phyloP scores from a whole-genome alignment of 495 filamentous ascomycete genomes.

The Choiromyces venosus region DNA sequence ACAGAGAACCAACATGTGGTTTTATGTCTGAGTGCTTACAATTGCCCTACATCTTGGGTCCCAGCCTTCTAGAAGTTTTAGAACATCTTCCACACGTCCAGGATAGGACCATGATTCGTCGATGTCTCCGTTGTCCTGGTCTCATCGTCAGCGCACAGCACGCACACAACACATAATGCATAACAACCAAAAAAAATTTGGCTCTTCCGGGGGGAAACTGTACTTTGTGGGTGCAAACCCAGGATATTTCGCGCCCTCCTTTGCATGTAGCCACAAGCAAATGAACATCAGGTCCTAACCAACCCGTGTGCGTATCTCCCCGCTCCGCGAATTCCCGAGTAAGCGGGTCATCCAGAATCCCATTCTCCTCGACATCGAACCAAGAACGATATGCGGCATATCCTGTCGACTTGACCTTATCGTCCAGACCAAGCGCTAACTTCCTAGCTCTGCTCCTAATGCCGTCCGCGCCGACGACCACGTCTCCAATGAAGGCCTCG shows the following conservation, averaged over 20 bases:
- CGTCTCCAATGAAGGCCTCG: constrained; percentile 51
- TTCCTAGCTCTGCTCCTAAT: constrained; percentile 56
- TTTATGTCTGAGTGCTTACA: constrained; percentile 22
- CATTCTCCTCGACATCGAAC: constrained; percentile 57
- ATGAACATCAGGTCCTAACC: constrained; percentile 59
- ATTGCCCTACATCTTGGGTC: constrained; percentile 48
- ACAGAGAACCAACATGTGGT: constrained; percentile 29
- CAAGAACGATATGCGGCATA: constrained; percentile 58
- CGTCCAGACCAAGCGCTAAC: constrained; percentile 59
- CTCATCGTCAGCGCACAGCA: constrained; percentile 10
- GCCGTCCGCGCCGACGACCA: constrained; percentile 61
- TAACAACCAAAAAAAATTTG: neutral
- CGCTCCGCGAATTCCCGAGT: constrained; percentile 56
- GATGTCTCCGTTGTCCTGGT: constrained; percentile 51
- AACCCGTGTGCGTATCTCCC: constrained; percentile 60
- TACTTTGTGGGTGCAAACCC: constrained; percentile 63
- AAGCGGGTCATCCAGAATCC: constrained; percentile 54
- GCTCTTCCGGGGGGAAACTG: constrained; percentile 9
- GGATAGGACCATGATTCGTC: constrained; percentile 63
- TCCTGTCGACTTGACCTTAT: constrained; percentile 55
- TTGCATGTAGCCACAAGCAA: constrained; percentile 60
- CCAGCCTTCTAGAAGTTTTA: constrained; percentile 58
- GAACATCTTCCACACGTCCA: constrained; percentile 56
- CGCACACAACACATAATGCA: neutral
- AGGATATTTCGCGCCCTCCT: constrained; percentile 60